Evolutionary conservation across 1,139 yeast species (phyloP), one percentile per base, ranked within the genome.

Genomic region (Magnusiomyces ingens): DNA sequence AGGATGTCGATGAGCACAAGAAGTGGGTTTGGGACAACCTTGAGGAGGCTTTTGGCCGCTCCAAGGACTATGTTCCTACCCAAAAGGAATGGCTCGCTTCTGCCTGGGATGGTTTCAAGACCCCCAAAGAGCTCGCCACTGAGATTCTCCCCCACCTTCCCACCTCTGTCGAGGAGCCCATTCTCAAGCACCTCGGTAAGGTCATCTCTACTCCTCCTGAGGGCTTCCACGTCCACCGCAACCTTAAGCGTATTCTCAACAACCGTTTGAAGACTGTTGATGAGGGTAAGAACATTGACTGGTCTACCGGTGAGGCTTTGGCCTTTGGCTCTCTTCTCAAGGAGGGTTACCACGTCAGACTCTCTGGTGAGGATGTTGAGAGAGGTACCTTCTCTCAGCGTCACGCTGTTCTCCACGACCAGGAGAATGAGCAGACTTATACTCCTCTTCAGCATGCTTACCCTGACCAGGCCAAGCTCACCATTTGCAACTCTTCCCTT

Each of bases 361-460:
- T 93, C 54, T 88, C 97, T 51, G 99, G 99, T 71, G 98, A 93
- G 78, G 99, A 93, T 81, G 99, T 93, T 62, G 99, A 94, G 80
- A 90, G 99, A 83, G 99, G 99, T 79, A 93, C 99, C 49, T 93
- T 93, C 80, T 93, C 99, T 57, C 99, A 93, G 78, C 94, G 99
- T 78, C 99, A 93, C 70, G 95, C 99, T 54, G 98, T 93, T 51
- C 79, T 93, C 70, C 99, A 94, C 72, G 99, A 94, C 73, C 99
- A 93, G 77, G 77, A 82, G 56, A 84, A 86, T 52, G 98, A 91
- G 73, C 75, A 75, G 52, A 82, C 87, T 29, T 83, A 85, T 75
- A 85, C 90, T 58, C 98, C 99, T 64, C 79, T 93, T 71, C 80
- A 86, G 71, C 78, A 86, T 69, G 77, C 91, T 62, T 51, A 45